Conservation (phyloP, 2,329 filamentous ascomycete species). For the Aspergillus sclerotialis region DNA sequence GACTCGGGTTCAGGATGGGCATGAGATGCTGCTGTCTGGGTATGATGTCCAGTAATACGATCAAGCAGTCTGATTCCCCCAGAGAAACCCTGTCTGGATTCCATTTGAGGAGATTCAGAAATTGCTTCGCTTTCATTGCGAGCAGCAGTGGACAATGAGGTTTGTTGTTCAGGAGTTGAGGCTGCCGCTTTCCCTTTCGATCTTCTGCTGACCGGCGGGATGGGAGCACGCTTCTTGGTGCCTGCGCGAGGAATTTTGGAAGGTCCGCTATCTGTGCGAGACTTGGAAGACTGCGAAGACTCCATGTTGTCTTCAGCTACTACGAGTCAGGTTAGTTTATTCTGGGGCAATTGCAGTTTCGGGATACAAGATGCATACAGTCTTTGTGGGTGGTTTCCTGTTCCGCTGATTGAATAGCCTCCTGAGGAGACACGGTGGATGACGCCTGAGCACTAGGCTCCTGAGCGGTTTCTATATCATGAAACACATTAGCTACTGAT, state of each 20-base stretch:
- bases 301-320: background rate
- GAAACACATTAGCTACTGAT: background rate
- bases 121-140: slow-evolving; percentile 6
- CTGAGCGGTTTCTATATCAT: background rate
- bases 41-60: too few relatives aligned
- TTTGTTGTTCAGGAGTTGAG: slow-evolving; percentile 7
- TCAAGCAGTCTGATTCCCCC: slow-evolving; percentile 5
- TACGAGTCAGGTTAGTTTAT: too few relatives aligned
- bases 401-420: too few relatives aligned
- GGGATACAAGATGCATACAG: background rate
- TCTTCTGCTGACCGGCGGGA: slow-evolving; percentile 1
- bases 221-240: slow-evolving; percentile 3
- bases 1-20: background rate
- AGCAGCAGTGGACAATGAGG: slow-evolving; percentile 9
- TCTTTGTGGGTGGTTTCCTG: background rate
- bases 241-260: slow-evolving; percentile 3
- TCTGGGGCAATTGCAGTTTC: too few relatives aligned
- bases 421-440: background rate
- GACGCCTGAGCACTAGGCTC: background rate
- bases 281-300: background rate
- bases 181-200: slow-evolving; percentile 10
- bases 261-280: background rate
- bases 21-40: too few relatives aligned
- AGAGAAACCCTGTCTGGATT: slow-evolving; percentile 1
- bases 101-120: background rate